These are phyloP conservation scores for Suillus paluster DNA, from an alignment of 768 basidiomycete genomes.

Conservation along the genomic window DNA sequence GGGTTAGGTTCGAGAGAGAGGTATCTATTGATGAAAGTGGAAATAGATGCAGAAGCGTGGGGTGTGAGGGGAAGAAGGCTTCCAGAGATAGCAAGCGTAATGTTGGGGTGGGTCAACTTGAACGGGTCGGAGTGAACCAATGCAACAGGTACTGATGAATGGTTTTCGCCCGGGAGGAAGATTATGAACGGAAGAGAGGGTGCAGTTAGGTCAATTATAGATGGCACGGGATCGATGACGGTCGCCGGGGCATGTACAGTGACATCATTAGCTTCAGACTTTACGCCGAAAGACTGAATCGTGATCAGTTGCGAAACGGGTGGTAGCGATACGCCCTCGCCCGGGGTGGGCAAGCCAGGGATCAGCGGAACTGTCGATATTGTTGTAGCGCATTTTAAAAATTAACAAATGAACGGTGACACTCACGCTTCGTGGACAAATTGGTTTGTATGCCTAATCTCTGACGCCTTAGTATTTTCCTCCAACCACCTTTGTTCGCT, in stretches of 20 bases:
- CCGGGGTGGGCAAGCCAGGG: constrained; percentile 69
- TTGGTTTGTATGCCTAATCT: constrained; percentile 50
- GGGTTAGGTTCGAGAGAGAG: constrained; percentile 60
- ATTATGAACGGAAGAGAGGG: constrained; percentile 68
- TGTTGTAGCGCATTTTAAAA: not conserved
- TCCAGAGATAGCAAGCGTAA: constrained; percentile 62
- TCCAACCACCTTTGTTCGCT: constrained; percentile 50
- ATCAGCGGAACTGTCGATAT: constrained; percentile 57
- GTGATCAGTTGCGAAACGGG: constrained; percentile 61
- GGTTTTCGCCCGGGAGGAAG: constrained; percentile 45
- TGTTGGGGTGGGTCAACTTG: constrained; percentile 67
- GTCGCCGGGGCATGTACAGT: constrained; percentile 59
- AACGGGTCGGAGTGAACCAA: constrained; percentile 60
- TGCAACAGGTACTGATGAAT: constrained; percentile 50
- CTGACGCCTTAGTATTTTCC: constrained; percentile 38
- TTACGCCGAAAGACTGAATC: constrained; percentile 58
- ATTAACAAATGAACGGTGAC: not conserved
- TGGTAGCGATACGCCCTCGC: constrained; percentile 54
- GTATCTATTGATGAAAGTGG: constrained; percentile 64
- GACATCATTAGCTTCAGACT: constrained; percentile 41
- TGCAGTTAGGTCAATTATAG: constrained; percentile 49
- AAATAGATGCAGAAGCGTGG: constrained; percentile 46
- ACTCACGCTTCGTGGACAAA: constrained; percentile 60
- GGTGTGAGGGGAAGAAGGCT: constrained; percentile 57
- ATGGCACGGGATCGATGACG: constrained; percentile 59